A percentile compares a stretch with the other conserved stretches of the same genome.
These are phyloP conservation scores for Obelidium mucronatum DNA, from an alignment of 192 early-diverging fungal genomes.

Conservation along the genomic window DNA sequence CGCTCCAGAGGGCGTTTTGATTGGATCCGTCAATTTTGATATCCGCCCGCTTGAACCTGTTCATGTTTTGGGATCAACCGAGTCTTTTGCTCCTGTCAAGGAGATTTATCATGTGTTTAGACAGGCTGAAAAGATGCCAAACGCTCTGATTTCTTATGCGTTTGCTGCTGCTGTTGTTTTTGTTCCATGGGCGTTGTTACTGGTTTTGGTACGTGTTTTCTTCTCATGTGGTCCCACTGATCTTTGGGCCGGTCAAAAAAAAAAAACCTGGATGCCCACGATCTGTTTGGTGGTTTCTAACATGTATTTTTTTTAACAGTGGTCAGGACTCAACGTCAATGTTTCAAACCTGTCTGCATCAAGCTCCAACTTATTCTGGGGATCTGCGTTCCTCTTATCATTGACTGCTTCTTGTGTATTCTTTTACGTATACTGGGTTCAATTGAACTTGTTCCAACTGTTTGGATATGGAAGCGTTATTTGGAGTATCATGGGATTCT, in stretches of 20 bases:
- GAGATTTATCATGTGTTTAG: slow-evolving; percentile 49
- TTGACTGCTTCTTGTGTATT: slow-evolving; percentile 40
- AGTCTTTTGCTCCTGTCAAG: slow-evolving; percentile 33
- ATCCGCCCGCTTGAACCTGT: not conserved
- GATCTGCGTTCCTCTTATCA: slow-evolving; percentile 41
- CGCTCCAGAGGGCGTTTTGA: not conserved
- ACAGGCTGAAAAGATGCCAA: slow-evolving; percentile 42
- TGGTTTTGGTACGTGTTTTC: slow-evolving; percentile 43
- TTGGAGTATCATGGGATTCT: slow-evolving; percentile 36
- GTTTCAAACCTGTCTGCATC: slow-evolving; percentile 40
- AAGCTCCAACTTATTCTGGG: slow-evolving; percentile 37
- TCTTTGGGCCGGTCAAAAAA: no score
- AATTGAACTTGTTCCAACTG: slow-evolving; percentile 57
- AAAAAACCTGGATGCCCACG: not conserved
- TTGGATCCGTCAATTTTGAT: slow-evolving; percentile 34
- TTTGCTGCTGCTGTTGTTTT: slow-evolving; percentile 40
- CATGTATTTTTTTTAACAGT: slow-evolving; percentile 35
- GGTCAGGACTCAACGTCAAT: slow-evolving; percentile 46
- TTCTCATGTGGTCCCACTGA: not conserved
- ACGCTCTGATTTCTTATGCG: slow-evolving; percentile 35
- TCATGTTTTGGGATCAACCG: slow-evolving; percentile 13
- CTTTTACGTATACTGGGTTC: slow-evolving; percentile 51
- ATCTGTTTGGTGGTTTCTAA: slow-evolving; percentile 11
- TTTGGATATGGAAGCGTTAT: slow-evolving; percentile 50
- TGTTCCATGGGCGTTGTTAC: slow-evolving; percentile 50